Evolutionary conservation across 1,284 basidiomycete genomes (phyloP).

Genomic region (Mycena citricolor): DNA sequence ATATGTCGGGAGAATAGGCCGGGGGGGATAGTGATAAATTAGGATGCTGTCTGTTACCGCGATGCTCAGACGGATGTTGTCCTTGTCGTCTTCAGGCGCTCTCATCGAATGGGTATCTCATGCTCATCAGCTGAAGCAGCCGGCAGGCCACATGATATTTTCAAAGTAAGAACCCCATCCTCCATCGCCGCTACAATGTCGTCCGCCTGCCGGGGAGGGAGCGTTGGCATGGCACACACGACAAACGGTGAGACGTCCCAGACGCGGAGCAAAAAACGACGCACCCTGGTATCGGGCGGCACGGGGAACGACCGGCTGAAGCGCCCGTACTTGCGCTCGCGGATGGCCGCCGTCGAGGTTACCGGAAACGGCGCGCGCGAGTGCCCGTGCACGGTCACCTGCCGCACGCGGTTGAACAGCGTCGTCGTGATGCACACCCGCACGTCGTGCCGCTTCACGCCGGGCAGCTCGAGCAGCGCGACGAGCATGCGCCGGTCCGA

Average conservation of each 20-base stretch:
- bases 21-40: no score
- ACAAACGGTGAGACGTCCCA: conserved; percentile 23
- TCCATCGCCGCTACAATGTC: conserved; percentile 47
- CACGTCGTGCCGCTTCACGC: conserved; percentile 53
- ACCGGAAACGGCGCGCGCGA: conserved; percentile 36
- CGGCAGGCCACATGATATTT: conserved; percentile 43
- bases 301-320: conserved; percentile 55
- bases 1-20: no score
- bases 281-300: conserved; percentile 57
- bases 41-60: no score
- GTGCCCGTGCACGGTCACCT: conserved; percentile 51
- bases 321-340: conserved; percentile 56
- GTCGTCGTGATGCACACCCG: conserved; percentile 54
- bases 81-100: no score
- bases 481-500: conserved; percentile 44
- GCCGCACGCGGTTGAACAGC: conserved; percentile 53
- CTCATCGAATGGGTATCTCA: conserved; percentile 39
- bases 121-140: conserved; percentile 34
- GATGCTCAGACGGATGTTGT: no score
- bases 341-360: conserved; percentile 31
- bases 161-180: conserved; percentile 50
- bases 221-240: conserved; percentile 20
- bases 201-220: conserved; percentile 36
- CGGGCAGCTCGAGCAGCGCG: conserved; percentile 64
- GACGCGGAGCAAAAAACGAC: conserved; percentile 22